phyloP scores from a whole-genome alignment of 108 stramenopile species.

The Mediolabrus comicus region DNA sequence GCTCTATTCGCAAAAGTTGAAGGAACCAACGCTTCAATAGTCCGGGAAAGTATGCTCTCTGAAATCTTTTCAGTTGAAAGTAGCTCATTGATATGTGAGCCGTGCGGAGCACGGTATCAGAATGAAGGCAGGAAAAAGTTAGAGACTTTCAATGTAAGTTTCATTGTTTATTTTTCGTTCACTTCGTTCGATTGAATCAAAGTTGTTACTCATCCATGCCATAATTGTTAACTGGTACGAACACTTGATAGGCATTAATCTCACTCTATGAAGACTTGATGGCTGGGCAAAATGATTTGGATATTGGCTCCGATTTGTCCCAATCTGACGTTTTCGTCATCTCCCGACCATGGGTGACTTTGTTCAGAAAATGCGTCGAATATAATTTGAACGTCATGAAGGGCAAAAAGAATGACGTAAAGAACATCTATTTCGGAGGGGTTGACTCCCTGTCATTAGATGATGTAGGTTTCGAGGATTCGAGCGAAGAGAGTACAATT shows the following conservation, averaged over 20 bases:
- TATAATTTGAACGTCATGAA: slow-evolving; percentile 3
- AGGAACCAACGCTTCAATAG: not conserved
- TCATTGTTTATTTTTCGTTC: not conserved
- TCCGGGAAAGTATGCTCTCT: slow-evolving; percentile 8
- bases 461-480: not conserved
- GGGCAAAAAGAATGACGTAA: not conserved
- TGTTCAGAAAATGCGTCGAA: slow-evolving; percentile 29
- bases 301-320: not conserved
- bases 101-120: slow-evolving; percentile 28
- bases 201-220: not conserved
- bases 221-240: too few relatives aligned
- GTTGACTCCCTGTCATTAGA: slow-evolving; percentile 9
- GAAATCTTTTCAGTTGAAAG: slow-evolving; percentile 9
- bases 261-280: slow-evolving; percentile 26
- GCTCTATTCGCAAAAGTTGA: slow-evolving; percentile 11
- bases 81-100: not conserved
- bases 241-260: slow-evolving; percentile 12
- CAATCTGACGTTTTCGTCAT: slow-evolving; percentile 18
- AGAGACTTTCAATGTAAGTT: slow-evolving; percentile 11
- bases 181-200: not conserved
- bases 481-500: not conserved
- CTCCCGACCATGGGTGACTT: slow-evolving; percentile 32
- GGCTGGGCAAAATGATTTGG: slow-evolving; percentile 30
- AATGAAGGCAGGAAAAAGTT: slow-evolving; percentile 21
- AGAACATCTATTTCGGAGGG: slow-evolving; percentile 11